Percentiles rank a stretch among this genome's conserved stretches.
Conservation (phyloP, 257 asterid genomes). For the Solanum corneliomulleri region DNA sequence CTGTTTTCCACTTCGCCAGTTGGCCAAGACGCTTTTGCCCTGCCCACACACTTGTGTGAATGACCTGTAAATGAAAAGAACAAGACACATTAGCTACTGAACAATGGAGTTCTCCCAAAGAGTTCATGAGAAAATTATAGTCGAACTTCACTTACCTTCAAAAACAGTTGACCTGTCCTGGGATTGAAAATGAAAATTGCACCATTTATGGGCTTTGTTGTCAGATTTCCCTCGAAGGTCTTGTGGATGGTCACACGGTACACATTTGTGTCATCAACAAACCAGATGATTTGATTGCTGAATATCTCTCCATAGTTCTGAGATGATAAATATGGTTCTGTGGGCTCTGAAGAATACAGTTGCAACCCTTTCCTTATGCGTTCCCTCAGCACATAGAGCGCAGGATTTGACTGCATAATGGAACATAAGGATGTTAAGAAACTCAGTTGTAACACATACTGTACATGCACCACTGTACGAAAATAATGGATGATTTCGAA, state of each 20-base stretch:
- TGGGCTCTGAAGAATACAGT: constrained; percentile 95
- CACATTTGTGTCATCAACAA: constrained; percentile 96
- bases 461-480: background rate
- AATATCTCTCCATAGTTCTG: constrained; percentile 98
- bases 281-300: constrained; percentile 98
- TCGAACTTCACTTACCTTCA: constrained; percentile 45
- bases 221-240: constrained; percentile 94
- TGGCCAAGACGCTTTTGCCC: constrained; percentile 99
- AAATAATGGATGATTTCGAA: background rate
- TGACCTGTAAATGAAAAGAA: constrained; percentile 43
- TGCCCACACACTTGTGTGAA: constrained; percentile 99
- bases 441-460: background rate
- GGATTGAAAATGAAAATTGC: constrained; percentile 97
- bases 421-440: background rate
- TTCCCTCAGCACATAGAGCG: constrained; percentile 85
- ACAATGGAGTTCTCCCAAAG: background rate
- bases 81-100: background rate
- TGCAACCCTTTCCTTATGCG: constrained; percentile 95
- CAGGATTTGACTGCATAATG: constrained; percentile 84
- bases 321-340: constrained; percentile 95
- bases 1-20: constrained; percentile 99
- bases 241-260: constrained; percentile 97
- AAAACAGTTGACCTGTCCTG: constrained; percentile 89
- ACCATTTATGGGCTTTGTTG: constrained; percentile 95
- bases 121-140: background rate